Conservation (phyloP, 2,329 filamentous ascomycete species). For the Pyrenochaeta sp. region DNA sequence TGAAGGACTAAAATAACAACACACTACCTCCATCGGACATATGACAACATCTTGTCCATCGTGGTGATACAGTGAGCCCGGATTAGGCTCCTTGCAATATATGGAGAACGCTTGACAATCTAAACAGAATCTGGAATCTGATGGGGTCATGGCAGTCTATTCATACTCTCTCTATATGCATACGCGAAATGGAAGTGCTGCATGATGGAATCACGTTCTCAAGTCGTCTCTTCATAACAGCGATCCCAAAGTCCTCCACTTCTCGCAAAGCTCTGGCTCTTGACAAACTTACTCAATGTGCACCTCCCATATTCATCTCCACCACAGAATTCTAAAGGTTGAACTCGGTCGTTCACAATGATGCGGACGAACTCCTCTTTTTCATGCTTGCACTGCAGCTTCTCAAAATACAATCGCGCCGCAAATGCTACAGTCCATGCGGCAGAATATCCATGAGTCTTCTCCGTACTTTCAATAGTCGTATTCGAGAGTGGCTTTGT, state of each 20-base stretch:
- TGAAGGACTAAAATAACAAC: too few species aligned
- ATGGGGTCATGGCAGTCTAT: too few species aligned
- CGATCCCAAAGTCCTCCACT: slow-evolving; percentile 76
- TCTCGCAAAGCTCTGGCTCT: slow-evolving; percentile 77
- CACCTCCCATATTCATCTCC: slow-evolving; percentile 77
- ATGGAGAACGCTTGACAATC: too few species aligned
- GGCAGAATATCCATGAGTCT: slow-evolving; percentile 74
- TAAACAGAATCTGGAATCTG: too few species aligned
- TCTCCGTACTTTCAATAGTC: slow-evolving; percentile 57
- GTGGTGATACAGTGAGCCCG: too few species aligned
- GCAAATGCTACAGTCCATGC: slow-evolving; percentile 85
- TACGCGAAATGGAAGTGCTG: too few species aligned
- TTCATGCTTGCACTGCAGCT: slow-evolving; percentile 73
- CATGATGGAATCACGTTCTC: too few species aligned
- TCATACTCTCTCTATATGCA: too few species aligned
- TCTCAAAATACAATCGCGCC: slow-evolving; percentile 84
- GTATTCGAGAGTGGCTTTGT: slow-evolving; percentile 60
- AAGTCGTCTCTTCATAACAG: slow-evolving; percentile 56
- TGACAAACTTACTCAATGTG: slow-evolving; percentile 72
- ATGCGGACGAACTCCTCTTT: slow-evolving; percentile 78
- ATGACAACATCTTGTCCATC: too few species aligned
- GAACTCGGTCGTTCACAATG: slow-evolving; percentile 83
- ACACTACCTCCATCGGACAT: too few species aligned
- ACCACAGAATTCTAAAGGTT: slow-evolving; percentile 74
- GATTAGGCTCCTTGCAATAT: too few species aligned